Conservation (phyloP, 768 basidiomycete genomes). For the Lactarius quietus region DNA sequence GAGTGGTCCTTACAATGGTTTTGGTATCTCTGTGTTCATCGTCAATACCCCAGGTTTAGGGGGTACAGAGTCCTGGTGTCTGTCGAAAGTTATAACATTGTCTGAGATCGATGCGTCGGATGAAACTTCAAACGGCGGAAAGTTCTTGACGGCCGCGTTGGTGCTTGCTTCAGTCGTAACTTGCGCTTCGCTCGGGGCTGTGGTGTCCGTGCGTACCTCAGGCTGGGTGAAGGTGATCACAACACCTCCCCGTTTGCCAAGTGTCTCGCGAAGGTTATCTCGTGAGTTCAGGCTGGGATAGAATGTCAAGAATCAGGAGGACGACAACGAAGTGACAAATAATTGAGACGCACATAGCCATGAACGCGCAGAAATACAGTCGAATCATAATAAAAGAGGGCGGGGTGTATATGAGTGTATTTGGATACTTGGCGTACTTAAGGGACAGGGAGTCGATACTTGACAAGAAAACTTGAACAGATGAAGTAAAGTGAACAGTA, state of each 20-base stretch:
- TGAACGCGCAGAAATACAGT: slow-evolving; percentile 4
- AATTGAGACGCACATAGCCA: background rate
- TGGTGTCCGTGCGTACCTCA: background rate
- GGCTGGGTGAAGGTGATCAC: background rate
- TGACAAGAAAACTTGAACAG: background rate
- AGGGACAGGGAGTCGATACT: background rate
- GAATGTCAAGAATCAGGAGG: background rate
- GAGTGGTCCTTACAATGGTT: background rate
- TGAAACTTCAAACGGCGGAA: background rate
- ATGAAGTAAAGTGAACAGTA: background rate
- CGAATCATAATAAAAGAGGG: slow-evolving; percentile 5
- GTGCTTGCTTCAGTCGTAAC: background rate
- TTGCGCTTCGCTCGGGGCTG: background rate
- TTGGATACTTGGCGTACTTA: background rate
- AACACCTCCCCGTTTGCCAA: background rate
- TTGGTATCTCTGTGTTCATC: background rate
- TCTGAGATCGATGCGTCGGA: background rate
- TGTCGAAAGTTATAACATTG: background rate
- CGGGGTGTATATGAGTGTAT: slow-evolving; percentile 1
- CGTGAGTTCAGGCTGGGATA: slow-evolving; percentile 5
- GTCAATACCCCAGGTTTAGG: background rate
- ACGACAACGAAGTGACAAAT: background rate
- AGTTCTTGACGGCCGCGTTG: background rate
- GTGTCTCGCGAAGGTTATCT: background rate
- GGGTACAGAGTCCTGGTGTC: background rate